phyloP scores from a whole-genome alignment of 2,329 filamentous ascomycete genomes.

The Aspergillus ochraceus region DNA sequence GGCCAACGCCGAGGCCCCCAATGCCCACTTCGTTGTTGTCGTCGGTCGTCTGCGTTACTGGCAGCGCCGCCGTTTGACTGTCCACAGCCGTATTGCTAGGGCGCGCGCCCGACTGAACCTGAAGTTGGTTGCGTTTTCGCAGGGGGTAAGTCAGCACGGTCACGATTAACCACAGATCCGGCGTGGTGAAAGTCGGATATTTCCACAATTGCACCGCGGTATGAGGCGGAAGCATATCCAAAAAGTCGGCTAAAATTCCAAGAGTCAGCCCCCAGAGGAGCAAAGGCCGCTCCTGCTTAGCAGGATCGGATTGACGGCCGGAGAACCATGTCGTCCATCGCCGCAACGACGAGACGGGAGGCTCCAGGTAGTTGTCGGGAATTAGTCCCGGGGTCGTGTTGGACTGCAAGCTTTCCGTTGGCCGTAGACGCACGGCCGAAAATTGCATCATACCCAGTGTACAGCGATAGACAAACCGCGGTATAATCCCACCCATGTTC shows the following conservation, averaged over 20 bases:
- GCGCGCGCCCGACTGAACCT: constrained; percentile 32
- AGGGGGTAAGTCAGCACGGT: constrained; percentile 61
- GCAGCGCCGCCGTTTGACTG: constrained; percentile 34
- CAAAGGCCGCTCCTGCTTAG: constrained; percentile 48
- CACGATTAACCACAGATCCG: constrained; percentile 60
- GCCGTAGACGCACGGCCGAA: constrained; percentile 62
- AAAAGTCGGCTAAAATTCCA: constrained; percentile 66
- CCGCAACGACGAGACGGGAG: constrained; percentile 25
- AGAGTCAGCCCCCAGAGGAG: constrained; percentile 69
- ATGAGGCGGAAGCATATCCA: constrained; percentile 65
- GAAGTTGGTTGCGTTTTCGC: constrained; percentile 50
- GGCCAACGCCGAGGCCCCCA: constrained; percentile 37
- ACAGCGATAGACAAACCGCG: constrained; percentile 55
- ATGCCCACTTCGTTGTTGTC: constrained; percentile 40
- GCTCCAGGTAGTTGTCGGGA: constrained; percentile 28
- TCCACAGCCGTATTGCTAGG: constrained; percentile 34
- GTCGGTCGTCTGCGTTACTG: constrained; percentile 23
- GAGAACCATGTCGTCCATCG: constrained; percentile 29
- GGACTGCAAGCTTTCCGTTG: constrained; percentile 62
- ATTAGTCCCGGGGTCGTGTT: constrained; percentile 54
- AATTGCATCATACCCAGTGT: constrained; percentile 68
- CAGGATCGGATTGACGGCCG: constrained; percentile 28
- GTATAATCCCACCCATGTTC: constrained; percentile 55
- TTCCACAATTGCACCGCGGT: constrained; percentile 64
- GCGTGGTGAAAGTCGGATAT: constrained; percentile 67